Percentiles rank a stretch among this genome's conserved stretches.
phyloP scores from a whole-genome alignment of 192 early-diverging fungal genomes.

The Anaeromyces robustus region DNA sequence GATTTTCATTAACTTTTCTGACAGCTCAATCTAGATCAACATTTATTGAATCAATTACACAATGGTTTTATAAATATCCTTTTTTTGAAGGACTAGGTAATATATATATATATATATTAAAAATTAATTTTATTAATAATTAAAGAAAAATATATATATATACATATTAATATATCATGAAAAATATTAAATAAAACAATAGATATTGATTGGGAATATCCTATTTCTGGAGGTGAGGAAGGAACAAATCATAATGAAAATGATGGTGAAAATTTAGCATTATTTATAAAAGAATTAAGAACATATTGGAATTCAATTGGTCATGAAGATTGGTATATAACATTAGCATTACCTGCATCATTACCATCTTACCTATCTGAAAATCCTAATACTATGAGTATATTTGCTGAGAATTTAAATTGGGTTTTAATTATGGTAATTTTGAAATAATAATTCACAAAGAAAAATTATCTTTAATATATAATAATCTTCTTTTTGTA shows the following conservation, averaged over 20 bases:
- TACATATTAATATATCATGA: no score
- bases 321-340: not conserved
- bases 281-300: not conserved
- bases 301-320: not conserved
- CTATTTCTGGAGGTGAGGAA: not conserved
- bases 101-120: not conserved
- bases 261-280: not conserved
- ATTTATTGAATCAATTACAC: not conserved
- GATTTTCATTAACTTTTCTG: not conserved
- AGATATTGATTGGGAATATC: constrained; percentile 5
- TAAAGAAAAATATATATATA: no score
- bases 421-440: not conserved
- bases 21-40: not conserved
- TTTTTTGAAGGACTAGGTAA: not conserved
- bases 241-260: not conserved
- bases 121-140: no score
- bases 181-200: not conserved
- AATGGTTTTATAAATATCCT: not conserved
- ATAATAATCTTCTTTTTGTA: no score
- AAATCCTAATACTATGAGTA: not conserved
- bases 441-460: no score
- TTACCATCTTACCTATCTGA: not conserved
- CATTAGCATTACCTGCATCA: not conserved
- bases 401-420: not conserved
- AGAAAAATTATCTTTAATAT: no score